Conservation (phyloP, 78 protist genomes). For the Emiliania huxleyi region DNA sequence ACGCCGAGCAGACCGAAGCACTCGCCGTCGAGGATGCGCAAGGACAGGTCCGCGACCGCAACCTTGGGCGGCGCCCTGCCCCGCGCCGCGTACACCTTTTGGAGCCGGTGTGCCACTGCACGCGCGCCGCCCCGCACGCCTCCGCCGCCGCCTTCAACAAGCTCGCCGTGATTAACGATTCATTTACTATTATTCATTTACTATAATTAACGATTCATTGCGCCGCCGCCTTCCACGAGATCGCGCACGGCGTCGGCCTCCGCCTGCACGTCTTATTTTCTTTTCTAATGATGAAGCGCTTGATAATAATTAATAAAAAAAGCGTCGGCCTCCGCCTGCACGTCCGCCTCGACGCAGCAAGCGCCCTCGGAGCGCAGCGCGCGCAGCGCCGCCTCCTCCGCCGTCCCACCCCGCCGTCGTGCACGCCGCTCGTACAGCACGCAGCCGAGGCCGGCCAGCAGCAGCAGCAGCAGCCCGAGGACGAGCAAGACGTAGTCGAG, state of each 20-base stretch:
- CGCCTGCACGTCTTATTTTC: too few relatives aligned
- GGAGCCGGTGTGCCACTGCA: too few relatives aligned
- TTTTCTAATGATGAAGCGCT: too few relatives aligned
- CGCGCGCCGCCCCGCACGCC: too few relatives aligned
- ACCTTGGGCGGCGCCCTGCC: neutral
- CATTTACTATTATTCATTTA: too few relatives aligned
- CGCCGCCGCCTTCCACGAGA: too few relatives aligned
- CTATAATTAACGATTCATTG: too few relatives aligned
- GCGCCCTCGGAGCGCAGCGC: neutral
- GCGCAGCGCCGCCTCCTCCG: neutral
- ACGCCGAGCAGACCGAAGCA: constrained; percentile 42
- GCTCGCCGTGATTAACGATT: too few relatives aligned
- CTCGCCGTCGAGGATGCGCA: neutral
- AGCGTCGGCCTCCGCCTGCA: too few relatives aligned
- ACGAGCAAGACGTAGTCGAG: neutral
- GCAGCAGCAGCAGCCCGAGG: neutral
- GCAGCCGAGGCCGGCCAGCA: neutral
- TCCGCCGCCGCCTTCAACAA: too few relatives aligned
- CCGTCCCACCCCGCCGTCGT: neutral
- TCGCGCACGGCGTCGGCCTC: too few relatives aligned
- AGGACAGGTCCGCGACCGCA: neutral
- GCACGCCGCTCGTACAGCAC: neutral
- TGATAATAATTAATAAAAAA: too few relatives aligned
- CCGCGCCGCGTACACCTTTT: neutral
- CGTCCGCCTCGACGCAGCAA: neutral